These are phyloP conservation scores for Didymella exigua DNA, from an alignment of 2,329 filamentous ascomycete genomes.

Conservation along the genomic window DNA sequence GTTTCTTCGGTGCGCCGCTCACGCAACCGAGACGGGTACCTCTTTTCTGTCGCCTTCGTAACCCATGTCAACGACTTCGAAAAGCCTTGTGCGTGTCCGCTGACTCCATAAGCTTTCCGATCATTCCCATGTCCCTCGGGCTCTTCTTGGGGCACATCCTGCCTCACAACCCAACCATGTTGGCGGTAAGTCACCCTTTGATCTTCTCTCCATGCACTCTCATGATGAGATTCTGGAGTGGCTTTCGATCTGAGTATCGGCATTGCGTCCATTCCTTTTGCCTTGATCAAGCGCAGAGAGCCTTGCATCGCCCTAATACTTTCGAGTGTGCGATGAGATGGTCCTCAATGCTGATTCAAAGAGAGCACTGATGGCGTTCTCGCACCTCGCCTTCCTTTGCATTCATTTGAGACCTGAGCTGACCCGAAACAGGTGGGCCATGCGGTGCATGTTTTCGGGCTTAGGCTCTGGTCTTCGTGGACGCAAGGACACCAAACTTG, in stretches of 20 bases:
- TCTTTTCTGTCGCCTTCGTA: neutral
- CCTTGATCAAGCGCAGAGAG: neutral
- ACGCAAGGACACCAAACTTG: too few relatives aligned
- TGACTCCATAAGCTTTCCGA: neutral
- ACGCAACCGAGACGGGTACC: neutral
- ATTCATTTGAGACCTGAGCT: neutral
- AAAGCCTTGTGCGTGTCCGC: neutral
- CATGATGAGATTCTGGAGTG: neutral
- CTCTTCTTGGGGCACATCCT: neutral
- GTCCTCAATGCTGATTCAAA: neutral
- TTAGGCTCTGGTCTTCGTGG: too few relatives aligned
- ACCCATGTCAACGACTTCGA: neutral
- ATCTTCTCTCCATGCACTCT: neutral
- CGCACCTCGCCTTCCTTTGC: neutral
- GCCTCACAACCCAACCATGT: neutral
- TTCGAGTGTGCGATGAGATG: neutral
- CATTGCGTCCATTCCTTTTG: neutral
- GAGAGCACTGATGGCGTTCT: neutral
- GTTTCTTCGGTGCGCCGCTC: neutral
- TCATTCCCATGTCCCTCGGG: too few relatives aligned
- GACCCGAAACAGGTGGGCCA: neutral
- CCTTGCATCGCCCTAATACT: neutral
- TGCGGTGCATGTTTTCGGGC: neutral
- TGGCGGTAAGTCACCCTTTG: neutral
- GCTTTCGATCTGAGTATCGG: neutral